A percentile compares a stretch with the other conserved stretches of the same genome.
Evolutionary conservation across 1,139 yeast species (phyloP).

Genomic region (Hyphopichia khmerensis): DNA sequence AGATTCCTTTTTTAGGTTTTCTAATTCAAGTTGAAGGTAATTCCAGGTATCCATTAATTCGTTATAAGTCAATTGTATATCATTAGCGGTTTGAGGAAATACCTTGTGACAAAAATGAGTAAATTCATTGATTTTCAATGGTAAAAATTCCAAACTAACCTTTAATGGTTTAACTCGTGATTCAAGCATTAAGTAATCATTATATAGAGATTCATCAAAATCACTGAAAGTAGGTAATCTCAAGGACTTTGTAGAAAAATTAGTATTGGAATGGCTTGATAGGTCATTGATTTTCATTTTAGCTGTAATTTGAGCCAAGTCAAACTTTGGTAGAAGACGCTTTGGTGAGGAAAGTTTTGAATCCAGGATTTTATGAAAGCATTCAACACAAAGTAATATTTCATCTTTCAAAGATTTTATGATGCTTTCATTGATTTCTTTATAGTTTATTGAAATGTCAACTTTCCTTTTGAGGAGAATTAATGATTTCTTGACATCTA

Average conservation of each 20-base stretch:
- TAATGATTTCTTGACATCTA: constrained; percentile 38
- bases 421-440: constrained; percentile 54
- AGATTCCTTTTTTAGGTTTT: constrained; percentile 40
- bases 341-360: constrained; percentile 41
- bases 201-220: constrained; percentile 27
- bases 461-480: constrained; percentile 41
- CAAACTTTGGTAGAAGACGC: constrained; percentile 37
- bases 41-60: constrained; percentile 40
- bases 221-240: constrained; percentile 33
- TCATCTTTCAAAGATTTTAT: constrained; percentile 53
- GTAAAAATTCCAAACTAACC: constrained; percentile 62
- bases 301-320: constrained; percentile 40
- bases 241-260: constrained; percentile 18
- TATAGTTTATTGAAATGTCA: constrained; percentile 56
- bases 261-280: constrained; percentile 8
- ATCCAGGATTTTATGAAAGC: constrained; percentile 37
- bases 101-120: constrained; percentile 22
- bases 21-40: constrained; percentile 37
- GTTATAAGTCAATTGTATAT: constrained; percentile 40
- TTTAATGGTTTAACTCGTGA: constrained; percentile 48
- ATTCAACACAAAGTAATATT: constrained; percentile 38
- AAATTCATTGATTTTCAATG: constrained; percentile 51
- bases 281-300: constrained; percentile 35
- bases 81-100: constrained; percentile 31
- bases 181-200: constrained; percentile 28